A percentile compares a stretch with the other conserved stretches of the same genome.
Evolutionary conservation across 2,329 filamentous ascomycete species (phyloP).

Genomic region (Nothopassalora personata): DNA sequence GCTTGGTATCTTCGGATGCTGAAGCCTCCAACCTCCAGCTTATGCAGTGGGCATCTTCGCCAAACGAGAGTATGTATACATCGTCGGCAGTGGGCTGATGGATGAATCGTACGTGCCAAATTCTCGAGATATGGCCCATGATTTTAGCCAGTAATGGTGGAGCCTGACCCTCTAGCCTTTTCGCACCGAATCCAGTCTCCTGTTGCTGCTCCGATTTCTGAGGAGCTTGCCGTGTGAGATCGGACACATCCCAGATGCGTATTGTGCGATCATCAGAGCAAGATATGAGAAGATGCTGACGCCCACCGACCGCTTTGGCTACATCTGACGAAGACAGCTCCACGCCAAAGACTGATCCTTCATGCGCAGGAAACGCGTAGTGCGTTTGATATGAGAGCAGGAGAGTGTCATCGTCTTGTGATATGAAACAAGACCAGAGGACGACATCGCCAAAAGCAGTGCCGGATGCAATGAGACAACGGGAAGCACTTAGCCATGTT

Average conservation of each 20-base stretch:
- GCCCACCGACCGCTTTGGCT: constrained; percentile 37
- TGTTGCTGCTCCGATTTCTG: constrained; percentile 26
- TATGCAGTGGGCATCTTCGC: constrained; percentile 76
- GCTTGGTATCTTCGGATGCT: neutral
- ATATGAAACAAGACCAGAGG: constrained; percentile 65
- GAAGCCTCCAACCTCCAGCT: constrained; percentile 48
- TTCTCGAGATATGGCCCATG: constrained; percentile 84
- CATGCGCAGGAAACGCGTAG: constrained; percentile 63
- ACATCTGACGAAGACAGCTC: constrained; percentile 57
- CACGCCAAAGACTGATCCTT: constrained; percentile 91
- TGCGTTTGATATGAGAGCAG: constrained; percentile 41
- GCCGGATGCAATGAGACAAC: constrained; percentile 73
- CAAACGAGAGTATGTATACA: constrained; percentile 66
- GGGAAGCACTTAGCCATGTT: constrained; percentile 52
- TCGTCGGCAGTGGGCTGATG: neutral
- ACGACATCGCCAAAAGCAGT: constrained; percentile 94
- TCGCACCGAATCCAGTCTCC: constrained; percentile 42
- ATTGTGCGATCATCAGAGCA: constrained; percentile 95
- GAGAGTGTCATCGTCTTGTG: neutral
- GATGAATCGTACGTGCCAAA: constrained; percentile 75
- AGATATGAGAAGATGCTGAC: constrained; percentile 66
- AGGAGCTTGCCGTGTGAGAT: constrained; percentile 33
- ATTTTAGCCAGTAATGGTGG: constrained; percentile 54
- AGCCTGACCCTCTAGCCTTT: constrained; percentile 38
- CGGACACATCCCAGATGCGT: constrained; percentile 76